Evolutionary conservation across 495 filamentous ascomycete species (phyloP).

Genomic region (Glonium stellatum): DNA sequence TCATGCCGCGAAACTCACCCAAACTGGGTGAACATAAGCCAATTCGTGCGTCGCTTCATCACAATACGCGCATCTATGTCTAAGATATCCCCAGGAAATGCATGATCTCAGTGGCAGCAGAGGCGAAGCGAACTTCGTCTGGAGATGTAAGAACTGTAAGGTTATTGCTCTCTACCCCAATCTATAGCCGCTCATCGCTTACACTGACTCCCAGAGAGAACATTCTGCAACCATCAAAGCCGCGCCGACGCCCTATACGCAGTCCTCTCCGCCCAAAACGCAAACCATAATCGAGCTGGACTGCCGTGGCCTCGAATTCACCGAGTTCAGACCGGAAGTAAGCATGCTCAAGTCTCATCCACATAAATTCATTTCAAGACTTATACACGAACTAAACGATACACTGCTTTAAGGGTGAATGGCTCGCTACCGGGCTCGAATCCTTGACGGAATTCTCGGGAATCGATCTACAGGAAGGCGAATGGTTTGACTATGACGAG

Average conservation of each 20-base stretch:
- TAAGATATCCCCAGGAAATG: constrained; percentile 51
- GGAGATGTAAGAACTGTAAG: constrained; percentile 82
- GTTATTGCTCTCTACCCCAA: constrained; percentile 19
- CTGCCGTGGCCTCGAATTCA: constrained; percentile 89
- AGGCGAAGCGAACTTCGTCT: constrained; percentile 96
- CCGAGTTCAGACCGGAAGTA: constrained; percentile 82
- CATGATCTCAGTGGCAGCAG: constrained; percentile 84
- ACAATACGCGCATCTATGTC: not conserved
- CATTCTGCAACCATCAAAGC: constrained; percentile 64
- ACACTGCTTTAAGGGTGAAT: constrained; percentile 61
- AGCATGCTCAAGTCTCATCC: not conserved
- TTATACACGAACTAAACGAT: not conserved
- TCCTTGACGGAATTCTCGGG: constrained; percentile 68
- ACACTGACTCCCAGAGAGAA: constrained; percentile 44
- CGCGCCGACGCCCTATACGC: constrained; percentile 61
- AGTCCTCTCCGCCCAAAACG: constrained; percentile 58
- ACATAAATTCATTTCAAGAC: not conserved
- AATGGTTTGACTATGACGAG: constrained; percentile 88
- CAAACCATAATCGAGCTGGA: constrained; percentile 83
- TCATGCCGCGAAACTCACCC: constrained; percentile 87
- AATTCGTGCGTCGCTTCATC: constrained; percentile 60
- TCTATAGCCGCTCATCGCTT: not conserved
- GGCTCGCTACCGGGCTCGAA: constrained; percentile 74
- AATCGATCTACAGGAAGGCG: constrained; percentile 78
- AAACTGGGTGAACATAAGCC: constrained; percentile 78